These are phyloP conservation scores for Tuber melanosporum DNA, from an alignment of 495 filamentous ascomycete genomes.

Conservation along the genomic window DNA sequence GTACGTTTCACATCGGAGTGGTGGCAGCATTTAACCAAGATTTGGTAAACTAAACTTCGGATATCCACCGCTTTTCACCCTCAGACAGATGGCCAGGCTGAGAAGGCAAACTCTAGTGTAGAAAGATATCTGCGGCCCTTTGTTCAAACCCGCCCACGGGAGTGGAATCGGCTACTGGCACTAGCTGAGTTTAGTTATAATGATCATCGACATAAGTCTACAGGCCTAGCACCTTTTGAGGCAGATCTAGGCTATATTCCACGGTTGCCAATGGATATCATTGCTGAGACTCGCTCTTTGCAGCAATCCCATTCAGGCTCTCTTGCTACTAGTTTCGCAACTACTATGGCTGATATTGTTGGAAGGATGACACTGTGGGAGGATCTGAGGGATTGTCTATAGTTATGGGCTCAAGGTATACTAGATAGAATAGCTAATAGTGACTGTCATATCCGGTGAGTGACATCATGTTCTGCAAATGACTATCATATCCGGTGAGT, in stretches of 20 bases:
- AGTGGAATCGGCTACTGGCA: slow-evolving; percentile 1
- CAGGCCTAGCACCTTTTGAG: slow-evolving; percentile 1
- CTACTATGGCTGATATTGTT: no score
- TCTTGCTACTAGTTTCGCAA: no score
- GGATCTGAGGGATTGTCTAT: no score
- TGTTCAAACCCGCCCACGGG: neutral
- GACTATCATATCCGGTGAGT: no score
- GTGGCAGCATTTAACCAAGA: neutral
- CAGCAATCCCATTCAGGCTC: no score
- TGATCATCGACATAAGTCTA: neutral
- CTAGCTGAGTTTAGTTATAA: slow-evolving; percentile 14
- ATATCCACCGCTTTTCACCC: slow-evolving; percentile 7
- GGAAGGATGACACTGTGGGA: no score
- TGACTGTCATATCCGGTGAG: no score
- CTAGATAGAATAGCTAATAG: no score
- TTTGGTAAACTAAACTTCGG: neutral
- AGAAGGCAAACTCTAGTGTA: slow-evolving; percentile 5
- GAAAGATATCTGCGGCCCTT: neutral
- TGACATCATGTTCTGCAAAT: no score
- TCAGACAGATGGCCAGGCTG: neutral
- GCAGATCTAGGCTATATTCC: slow-evolving; percentile 7
- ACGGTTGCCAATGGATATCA: slow-evolving; percentile 3
- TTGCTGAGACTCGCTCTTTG: no score
- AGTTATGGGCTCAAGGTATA: no score
- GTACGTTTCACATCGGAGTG: slow-evolving; percentile 5